phyloP scores from a whole-genome alignment of 1,284 basidiomycete species.

The Trametes versicolor region DNA sequence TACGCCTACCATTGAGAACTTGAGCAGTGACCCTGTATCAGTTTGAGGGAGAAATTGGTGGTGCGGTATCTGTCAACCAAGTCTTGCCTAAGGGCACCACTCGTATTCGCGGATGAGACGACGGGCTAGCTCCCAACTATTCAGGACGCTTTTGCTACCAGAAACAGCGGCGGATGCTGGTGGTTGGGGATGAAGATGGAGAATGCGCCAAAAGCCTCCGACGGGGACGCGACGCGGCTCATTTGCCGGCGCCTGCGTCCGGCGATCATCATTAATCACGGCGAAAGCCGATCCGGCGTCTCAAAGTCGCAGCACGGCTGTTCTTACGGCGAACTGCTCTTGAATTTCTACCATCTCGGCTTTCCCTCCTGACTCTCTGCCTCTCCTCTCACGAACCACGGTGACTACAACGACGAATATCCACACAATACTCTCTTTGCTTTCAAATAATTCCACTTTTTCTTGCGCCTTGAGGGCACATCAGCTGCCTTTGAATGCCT shows the following conservation, averaged over 20 bases:
- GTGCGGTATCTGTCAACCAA: too few species aligned
- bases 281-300: conserved; percentile 13
- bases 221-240: not conserved
- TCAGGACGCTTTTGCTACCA: too few species aligned
- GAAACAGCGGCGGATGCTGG: too few species aligned
- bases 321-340: too few species aligned
- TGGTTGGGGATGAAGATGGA: not conserved
- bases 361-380: too few species aligned
- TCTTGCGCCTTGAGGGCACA: not conserved
- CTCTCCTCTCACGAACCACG: not conserved
- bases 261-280: conserved; percentile 19
- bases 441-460: not conserved
- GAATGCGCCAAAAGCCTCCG: not conserved
- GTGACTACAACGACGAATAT: conserved; percentile 13
- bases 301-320: not conserved
- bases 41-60: too few species aligned
- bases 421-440: not conserved
- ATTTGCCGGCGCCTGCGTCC: not conserved
- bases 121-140: too few species aligned
- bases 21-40: too few species aligned
- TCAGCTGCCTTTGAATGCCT: conserved; percentile 15
- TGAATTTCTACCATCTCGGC: not conserved
- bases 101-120: too few species aligned
- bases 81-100: too few species aligned
- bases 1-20: not conserved